A percentile compares a stretch with the other conserved stretches of the same genome.
phyloP scores from a whole-genome alignment of 768 basidiomycete genomes.

The Kwoniella botswanensis region DNA sequence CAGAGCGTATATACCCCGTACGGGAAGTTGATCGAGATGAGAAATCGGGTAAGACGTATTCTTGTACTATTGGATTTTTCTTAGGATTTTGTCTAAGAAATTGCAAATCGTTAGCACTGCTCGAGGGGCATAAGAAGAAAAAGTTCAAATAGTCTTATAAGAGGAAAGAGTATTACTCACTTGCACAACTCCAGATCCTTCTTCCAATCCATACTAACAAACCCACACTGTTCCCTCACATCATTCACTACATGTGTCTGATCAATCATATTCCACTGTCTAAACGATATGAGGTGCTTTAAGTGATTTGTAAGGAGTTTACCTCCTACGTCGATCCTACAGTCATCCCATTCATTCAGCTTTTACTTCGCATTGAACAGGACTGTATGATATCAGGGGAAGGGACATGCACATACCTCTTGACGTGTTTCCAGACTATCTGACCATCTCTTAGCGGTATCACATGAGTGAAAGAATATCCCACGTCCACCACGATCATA shows the following conservation, averaged over 20 bases:
- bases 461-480: constrained; percentile 93
- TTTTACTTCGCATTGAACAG: not conserved
- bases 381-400: not conserved
- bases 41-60: constrained; percentile 90
- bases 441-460: constrained; percentile 77
- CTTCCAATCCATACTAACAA: constrained; percentile 72
- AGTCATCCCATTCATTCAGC: constrained; percentile 10
- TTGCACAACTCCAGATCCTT: constrained; percentile 76
- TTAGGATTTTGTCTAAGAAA: constrained; percentile 60
- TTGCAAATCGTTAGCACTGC: not conserved
- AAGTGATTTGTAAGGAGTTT: constrained; percentile 94
- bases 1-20: constrained; percentile 61
- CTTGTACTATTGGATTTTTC: constrained; percentile 73
- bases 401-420: constrained; percentile 68
- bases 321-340: constrained; percentile 90
- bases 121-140: not conserved
- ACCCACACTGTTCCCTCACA: constrained; percentile 89
- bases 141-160: not conserved
- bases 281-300: constrained; percentile 89
- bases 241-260: constrained; percentile 92
- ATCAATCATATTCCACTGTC: constrained; percentile 99
- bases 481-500: constrained; percentile 80
- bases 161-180: constrained; percentile 62
- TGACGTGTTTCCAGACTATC: constrained; percentile 79
- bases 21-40: constrained; percentile 61